Base-by-base conservation (phyloP, 2,329 filamentous ascomycete species). In the Torrubiella hemipterigena region DNA sequence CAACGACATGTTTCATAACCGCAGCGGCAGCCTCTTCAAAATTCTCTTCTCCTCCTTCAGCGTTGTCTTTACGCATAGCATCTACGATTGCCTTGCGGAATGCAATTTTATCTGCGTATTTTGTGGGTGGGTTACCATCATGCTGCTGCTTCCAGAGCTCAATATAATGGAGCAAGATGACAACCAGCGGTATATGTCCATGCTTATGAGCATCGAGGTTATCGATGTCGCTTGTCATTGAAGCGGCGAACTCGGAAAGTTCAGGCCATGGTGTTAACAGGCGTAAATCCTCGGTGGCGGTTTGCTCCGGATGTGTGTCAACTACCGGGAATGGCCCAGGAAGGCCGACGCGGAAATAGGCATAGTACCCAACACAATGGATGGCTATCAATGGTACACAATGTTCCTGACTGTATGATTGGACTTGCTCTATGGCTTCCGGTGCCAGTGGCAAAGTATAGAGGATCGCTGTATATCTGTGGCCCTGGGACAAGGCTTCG, bases 31-130 rank as follows among this genome's bases (percentile, higher is more conserved):
- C 93, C 56, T 98, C 91, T 38, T 95, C 85, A 48, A 86, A 98
- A 54, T 98, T 98, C 59, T 98, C 91, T 50, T 98, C 91, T 34
- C 81, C 83, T 27, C 86, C 87, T 52, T 93, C 86, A 1, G 84
- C 55, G 35, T 76, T 93, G 43, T 79, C 62, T 30, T 63, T 81
- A 43, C 86, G 73, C 43, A 80, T 72, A 3, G 70, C 74, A 6
- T 66, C 63, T 9, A 74, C 64, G 2, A 98, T 73, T 10, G 78
- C 56, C 17, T 77, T 70, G 34, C 82, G 70, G 51, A 98, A 96
- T 11, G 77, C 77, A 7, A 67, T 77, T 62, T 98, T 98, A 40
- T 96, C 85, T 39, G 79, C 75, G 57, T 93, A 95, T 3, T 66
- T 78, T 9, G 63, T 63, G 5, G 91, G 91, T 22, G 71, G 61